These are phyloP conservation scores for Populus pruinosa DNA, from an alignment of 345 rosid species.

Conservation along the genomic window DNA sequence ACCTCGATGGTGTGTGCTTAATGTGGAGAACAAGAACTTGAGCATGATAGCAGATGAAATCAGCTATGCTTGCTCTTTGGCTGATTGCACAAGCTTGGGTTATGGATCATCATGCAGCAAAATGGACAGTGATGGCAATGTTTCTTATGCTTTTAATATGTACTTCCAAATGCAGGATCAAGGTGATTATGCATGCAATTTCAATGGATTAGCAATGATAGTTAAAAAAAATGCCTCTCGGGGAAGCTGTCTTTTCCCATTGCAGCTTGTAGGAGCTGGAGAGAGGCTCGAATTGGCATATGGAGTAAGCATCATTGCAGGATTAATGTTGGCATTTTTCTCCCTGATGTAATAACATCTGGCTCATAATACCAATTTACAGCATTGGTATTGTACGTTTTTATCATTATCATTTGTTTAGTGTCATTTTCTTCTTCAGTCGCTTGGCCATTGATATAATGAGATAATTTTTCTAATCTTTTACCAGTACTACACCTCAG, in stretches of 20 bases:
- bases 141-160: conserved; percentile 78
- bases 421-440: background rate
- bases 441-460: background rate
- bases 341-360: background rate
- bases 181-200: conserved; percentile 55
- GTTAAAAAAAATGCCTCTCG: conserved; percentile 41
- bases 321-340: conserved; percentile 3
- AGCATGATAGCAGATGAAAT: conserved; percentile 18
- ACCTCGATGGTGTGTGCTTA: conserved; percentile 57
- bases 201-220: conserved; percentile 52
- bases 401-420: background rate
- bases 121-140: conserved; percentile 24
- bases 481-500: background rate
- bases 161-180: conserved; percentile 59
- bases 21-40: conserved; percentile 14
- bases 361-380: background rate
- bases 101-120: conserved; percentile 42
- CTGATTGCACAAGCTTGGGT: conserved; percentile 55
- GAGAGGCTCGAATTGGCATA: conserved; percentile 12
- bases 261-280: conserved; percentile 47
- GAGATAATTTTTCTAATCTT: background rate
- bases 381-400: background rate
- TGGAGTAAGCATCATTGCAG: background rate
- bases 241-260: conserved; percentile 50
- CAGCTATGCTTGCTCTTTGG: conserved; percentile 45